Base-by-base conservation (phyloP, 768 basidiomycete genomes). In the Leccinum aurantiacum region DNA sequence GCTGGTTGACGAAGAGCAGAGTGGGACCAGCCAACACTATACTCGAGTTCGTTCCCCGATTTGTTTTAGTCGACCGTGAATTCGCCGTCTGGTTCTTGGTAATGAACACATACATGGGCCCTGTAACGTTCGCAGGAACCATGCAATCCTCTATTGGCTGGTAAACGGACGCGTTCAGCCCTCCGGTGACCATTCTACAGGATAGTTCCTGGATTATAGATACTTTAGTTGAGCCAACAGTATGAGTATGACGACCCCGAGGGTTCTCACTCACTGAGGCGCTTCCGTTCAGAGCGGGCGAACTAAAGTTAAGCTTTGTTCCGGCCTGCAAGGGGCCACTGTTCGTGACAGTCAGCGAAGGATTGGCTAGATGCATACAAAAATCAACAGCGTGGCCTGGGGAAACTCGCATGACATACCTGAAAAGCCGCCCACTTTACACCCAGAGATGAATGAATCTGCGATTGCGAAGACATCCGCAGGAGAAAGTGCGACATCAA, bases 131-230 rank as follows among this genome's bases (percentile, higher is more conserved):
- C 0, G 61, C 37, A 38, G 91, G 93, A 13, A 93, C 84, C 59
- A 80, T 71, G 65, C 91, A 93, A 61, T 82, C 64, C 61, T 72
- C 64, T 64, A 89, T 69, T 3, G 90, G 85, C 49, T 91, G 77
- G 33, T 82, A 67, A 67, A 90, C 75, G 5, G 91, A 76, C 67
- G 72, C 71, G 53, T 84, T 71, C 17, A 75, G 54, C 29, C 87
- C 88, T 31, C 89, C 91, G 57, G 84, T 63, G 65, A 93, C 72
- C 83, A 93, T 90, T 75, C 93, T 87, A 74, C 91, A 92, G 75
- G 79, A 84, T 35, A 89, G 69, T 61, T 67, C 69, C 87, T 89
- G 66, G 38, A 19, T 22, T 22, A 22, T 22, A 22, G 22, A 56
- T 53, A 60, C 13, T 60, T 49, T 47, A 62, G n/a, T 63, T 17